Evolutionary conservation across 225 moss, liverwort and hornwort genomes (phyloP), one percentile per base, ranked within the genome.

Genomic region (Climacium dendroides): DNA sequence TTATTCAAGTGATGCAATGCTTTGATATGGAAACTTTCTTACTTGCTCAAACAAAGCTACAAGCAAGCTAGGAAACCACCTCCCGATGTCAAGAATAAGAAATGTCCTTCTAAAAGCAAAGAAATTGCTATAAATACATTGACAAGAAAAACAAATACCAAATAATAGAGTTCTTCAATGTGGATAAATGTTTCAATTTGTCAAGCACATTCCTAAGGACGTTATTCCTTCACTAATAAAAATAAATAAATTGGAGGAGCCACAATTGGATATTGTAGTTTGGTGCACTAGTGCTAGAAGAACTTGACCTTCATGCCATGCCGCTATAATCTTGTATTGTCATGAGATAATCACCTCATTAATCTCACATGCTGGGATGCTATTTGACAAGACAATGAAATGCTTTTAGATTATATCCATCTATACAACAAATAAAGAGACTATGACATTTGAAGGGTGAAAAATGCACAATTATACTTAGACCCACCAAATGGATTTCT

Each of bases 1-100:
- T 35, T 20, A 11, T n/a, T n/a, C 32, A 65, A 11, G 19, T 19
- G 10, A 19, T 65, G 3, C 4, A 65, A 19, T 2, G 0, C 6
- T 65, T 2, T 0, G 0, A 11, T 20, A 65, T n/a, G 2, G 2
- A 35, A n/a, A 19, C 2, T n/a, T 10, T 35, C 18, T 10, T 19
- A 10, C 6, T 65, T 19, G 10, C 19, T 65, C 5, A 35, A 64
- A 34, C 9, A 64, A 34, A 10, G 3, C 17, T 34, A 34, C 2
- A 0, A 1, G 34, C 0, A 3, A 8, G 9, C 10, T 35, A 35
- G 19, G 34, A 65, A 19, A 19, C 35, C 19, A 64, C 19, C 6
- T 64, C 35, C 2, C 5, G 18, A 3, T 35, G 7, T 18, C 19
- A 19, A 64, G 34, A 35, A 35, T 65, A 65, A 65, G 19, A 3